Evolutionary conservation across 2,329 filamentous ascomycete genomes (phyloP).

Genomic region (Botrytis paeoniae): DNA sequence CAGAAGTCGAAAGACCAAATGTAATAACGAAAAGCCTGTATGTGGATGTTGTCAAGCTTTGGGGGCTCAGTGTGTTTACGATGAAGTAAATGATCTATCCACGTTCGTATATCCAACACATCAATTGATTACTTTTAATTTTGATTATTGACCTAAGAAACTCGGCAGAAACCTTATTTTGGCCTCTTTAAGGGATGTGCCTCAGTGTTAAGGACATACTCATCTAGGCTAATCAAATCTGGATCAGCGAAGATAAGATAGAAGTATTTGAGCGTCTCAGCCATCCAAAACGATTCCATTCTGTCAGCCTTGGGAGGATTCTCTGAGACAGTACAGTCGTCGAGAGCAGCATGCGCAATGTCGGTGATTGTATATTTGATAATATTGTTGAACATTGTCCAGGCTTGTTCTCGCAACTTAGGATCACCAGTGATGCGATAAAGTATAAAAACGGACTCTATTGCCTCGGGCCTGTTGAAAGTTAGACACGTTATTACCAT

Average conservation of each 20-base stretch:
- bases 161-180: not conserved
- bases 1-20: too few relatives aligned
- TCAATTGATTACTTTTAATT: too few relatives aligned
- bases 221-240: slow-evolving; percentile 54
- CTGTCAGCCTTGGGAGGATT: slow-evolving; percentile 43
- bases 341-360: slow-evolving; percentile 43
- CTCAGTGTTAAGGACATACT: slow-evolving; percentile 49
- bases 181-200: slow-evolving; percentile 37
- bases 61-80: too few relatives aligned
- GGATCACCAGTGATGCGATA: slow-evolving; percentile 35
- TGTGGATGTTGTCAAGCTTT: too few relatives aligned
- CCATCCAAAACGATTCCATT: slow-evolving; percentile 61
- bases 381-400: slow-evolving; percentile 48
- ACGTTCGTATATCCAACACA: too few relatives aligned
- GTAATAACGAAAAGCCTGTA: too few relatives aligned
- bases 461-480: slow-evolving; percentile 53
- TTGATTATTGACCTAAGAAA: too few relatives aligned
- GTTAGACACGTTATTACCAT: not conserved
- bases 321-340: slow-evolving; percentile 38
- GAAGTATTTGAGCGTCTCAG: slow-evolving; percentile 62
- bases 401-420: slow-evolving; percentile 43
- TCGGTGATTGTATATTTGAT: slow-evolving; percentile 43
- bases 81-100: too few relatives aligned
- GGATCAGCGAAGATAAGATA: slow-evolving; percentile 52
- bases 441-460: slow-evolving; percentile 66